phyloP scores from a whole-genome alignment of 106 monocot species.

The Platanthera zijinensis region DNA sequence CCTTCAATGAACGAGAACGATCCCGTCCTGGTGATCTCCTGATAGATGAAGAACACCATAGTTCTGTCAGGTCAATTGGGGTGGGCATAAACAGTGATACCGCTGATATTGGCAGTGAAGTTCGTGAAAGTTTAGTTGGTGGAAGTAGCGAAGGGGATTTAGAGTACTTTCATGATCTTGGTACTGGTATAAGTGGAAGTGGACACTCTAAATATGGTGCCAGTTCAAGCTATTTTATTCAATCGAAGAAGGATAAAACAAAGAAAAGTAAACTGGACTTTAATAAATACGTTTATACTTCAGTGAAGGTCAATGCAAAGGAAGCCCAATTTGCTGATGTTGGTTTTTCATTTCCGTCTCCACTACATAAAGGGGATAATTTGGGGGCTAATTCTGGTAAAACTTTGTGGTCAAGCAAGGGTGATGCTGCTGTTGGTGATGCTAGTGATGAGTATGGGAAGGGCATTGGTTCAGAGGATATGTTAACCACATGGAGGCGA shows the following conservation, averaged over 20 bases:
- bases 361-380: slow-evolving; percentile 28
- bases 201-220: slow-evolving; percentile 31
- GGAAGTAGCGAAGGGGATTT: slow-evolving; percentile 83
- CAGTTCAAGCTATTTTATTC: slow-evolving; percentile 19
- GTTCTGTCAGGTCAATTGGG: slow-evolving; percentile 92
- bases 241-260: slow-evolving; percentile 28
- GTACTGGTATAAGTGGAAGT: slow-evolving; percentile 31
- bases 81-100: slow-evolving; percentile 91
- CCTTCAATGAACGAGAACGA: slow-evolving; percentile 29
- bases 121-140: slow-evolving; percentile 75
- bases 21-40: slow-evolving; percentile 46
- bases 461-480: slow-evolving; percentile 40
- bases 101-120: slow-evolving; percentile 92
- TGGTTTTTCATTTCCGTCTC: slow-evolving; percentile 86
- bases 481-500: slow-evolving; percentile 59
- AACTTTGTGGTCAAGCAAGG: slow-evolving; percentile 37
- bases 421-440: slow-evolving; percentile 17
- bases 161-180: slow-evolving; percentile 61
- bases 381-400: slow-evolving; percentile 34
- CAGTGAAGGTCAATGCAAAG: slow-evolving; percentile 22
- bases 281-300: slow-evolving; percentile 30
- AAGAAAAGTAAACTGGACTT: slow-evolving; percentile 32
- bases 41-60: slow-evolving; percentile 76
- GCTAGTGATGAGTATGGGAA: slow-evolving; percentile 31
- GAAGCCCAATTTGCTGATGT: slow-evolving; percentile 33